phyloP scores from a whole-genome alignment of 345 rosid genomes.

The Eutrema japonicum region DNA sequence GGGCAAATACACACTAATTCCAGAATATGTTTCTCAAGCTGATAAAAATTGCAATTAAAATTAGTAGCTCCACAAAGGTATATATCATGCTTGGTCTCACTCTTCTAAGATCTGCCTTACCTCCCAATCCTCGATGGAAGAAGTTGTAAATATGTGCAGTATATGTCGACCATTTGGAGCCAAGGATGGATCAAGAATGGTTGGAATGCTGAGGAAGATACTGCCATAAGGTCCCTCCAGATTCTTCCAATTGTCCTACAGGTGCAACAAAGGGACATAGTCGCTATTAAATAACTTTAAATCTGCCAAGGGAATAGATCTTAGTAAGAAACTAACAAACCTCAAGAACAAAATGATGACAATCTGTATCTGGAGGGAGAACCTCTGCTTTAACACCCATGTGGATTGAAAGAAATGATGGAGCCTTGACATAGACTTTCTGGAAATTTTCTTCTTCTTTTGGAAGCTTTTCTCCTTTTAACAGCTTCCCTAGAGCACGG shows the following conservation, averaged over 20 bases:
- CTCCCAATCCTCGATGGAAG: conserved; percentile 92
- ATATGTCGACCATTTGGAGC: conserved; percentile 87
- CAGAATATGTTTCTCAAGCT: not conserved
- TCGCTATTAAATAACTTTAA: not conserved
- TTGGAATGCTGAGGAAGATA: conserved; percentile 94
- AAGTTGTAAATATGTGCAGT: conserved; percentile 88
- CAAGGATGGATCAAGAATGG: conserved; percentile 82
- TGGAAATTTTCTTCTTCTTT: conserved; percentile 91
- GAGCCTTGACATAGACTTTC: conserved; percentile 87
- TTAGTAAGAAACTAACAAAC: conserved; percentile 45
- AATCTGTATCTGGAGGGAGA: conserved; percentile 87
- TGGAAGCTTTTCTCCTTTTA: conserved; percentile 83
- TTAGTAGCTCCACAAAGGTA: not conserved
- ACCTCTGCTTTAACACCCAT: conserved; percentile 89
- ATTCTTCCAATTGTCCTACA: conserved; percentile 74
- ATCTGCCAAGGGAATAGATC: conserved; percentile 17
- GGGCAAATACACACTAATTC: not conserved
- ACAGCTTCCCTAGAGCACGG: conserved; percentile 65
- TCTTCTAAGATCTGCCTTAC: conserved; percentile 44
- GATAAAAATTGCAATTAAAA: not conserved
- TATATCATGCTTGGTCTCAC: conserved; percentile 16
- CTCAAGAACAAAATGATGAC: conserved; percentile 96
- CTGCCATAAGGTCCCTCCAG: conserved; percentile 89
- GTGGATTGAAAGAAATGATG: conserved; percentile 97
- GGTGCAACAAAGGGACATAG: not conserved